phyloP scores from a whole-genome alignment of 352 stramenopile species.

The Phytopythium chamaehyphon region DNA sequence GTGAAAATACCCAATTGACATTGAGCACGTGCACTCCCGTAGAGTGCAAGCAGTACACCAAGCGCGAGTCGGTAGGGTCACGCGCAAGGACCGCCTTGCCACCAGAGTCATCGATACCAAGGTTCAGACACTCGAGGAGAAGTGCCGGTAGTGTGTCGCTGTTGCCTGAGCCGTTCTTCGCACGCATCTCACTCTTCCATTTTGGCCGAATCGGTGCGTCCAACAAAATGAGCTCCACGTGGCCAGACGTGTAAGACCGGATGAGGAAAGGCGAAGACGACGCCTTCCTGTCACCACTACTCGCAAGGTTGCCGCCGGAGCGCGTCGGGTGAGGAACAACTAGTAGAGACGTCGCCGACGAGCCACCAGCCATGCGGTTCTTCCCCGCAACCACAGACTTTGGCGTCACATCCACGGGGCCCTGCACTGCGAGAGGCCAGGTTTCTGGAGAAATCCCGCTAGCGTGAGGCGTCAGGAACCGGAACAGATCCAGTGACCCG shows the following conservation, averaged over 20 bases:
- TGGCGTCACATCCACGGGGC: constrained; percentile 49
- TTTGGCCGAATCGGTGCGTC: constrained; percentile 54
- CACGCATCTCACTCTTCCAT: constrained; percentile 38
- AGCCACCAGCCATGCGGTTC: constrained; percentile 33
- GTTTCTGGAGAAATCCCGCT: constrained; percentile 71
- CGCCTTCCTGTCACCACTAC: constrained; percentile 18
- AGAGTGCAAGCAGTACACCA: constrained; percentile 76
- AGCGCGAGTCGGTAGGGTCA: constrained; percentile 42
- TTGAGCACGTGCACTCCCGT: constrained; percentile 79
- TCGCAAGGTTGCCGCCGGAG: not conserved
- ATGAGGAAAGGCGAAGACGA: constrained; percentile 56
- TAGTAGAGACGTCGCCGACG: constrained; percentile 46
- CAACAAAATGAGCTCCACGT: constrained; percentile 70
- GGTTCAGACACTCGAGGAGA: constrained; percentile 68
- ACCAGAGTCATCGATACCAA: constrained; percentile 71
- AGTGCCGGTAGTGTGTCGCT: constrained; percentile 31
- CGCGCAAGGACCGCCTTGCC: constrained; percentile 50
- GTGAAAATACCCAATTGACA: constrained; percentile 59
- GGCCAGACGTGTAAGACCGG: constrained; percentile 65
- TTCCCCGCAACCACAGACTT: constrained; percentile 59
- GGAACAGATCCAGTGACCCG: constrained; percentile 20
- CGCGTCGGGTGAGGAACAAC: constrained; percentile 37
- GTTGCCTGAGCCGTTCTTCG: constrained; percentile 4
- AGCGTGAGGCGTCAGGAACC: constrained; percentile 50
- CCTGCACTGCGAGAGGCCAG: constrained; percentile 72